Evolutionary conservation across 106 monocot species (phyloP).

Genomic region (Triglochin maritima): DNA sequence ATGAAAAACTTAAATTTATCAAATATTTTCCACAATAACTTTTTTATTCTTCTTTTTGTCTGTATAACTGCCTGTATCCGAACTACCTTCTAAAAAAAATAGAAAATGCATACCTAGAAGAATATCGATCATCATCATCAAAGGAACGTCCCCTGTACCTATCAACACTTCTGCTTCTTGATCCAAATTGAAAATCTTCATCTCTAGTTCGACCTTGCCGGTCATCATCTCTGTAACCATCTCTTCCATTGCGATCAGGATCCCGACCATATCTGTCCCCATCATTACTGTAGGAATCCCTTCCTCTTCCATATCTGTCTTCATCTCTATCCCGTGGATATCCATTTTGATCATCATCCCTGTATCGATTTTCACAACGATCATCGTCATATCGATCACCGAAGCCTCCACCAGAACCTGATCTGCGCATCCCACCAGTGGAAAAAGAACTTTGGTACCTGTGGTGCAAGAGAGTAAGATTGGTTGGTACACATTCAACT

Average conservation of each 20-base stretch:
- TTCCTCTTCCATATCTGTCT: constrained; percentile 50
- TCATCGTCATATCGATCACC: constrained; percentile 54
- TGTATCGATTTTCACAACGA: constrained; percentile 22
- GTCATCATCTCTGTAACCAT: constrained; percentile 46
- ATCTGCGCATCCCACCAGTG: constrained; percentile 36
- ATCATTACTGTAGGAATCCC: constrained; percentile 34
- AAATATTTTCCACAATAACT: too few species aligned
- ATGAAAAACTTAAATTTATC: too few species aligned
- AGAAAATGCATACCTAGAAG: constrained; percentile 44
- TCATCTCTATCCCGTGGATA: constrained; percentile 52
- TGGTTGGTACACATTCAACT: not conserved
- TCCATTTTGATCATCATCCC: constrained; percentile 49
- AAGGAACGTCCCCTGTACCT: constrained; percentile 36
- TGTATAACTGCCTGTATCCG: too few species aligned
- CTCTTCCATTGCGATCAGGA: constrained; percentile 39
- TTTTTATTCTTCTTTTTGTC: too few species aligned
- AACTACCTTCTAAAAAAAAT: too few species aligned
- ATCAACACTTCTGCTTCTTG: constrained; percentile 48
- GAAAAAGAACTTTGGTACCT: constrained; percentile 45
- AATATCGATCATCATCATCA: constrained; percentile 68
- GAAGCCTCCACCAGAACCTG: constrained; percentile 48
- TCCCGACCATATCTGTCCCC: constrained; percentile 45
- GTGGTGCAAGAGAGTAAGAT: not conserved
- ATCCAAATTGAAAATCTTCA: constrained; percentile 46
- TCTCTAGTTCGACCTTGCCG: constrained; percentile 28